Conservation (phyloP, 1,284 basidiomycete species). For the Meripilus lineatus region DNA sequence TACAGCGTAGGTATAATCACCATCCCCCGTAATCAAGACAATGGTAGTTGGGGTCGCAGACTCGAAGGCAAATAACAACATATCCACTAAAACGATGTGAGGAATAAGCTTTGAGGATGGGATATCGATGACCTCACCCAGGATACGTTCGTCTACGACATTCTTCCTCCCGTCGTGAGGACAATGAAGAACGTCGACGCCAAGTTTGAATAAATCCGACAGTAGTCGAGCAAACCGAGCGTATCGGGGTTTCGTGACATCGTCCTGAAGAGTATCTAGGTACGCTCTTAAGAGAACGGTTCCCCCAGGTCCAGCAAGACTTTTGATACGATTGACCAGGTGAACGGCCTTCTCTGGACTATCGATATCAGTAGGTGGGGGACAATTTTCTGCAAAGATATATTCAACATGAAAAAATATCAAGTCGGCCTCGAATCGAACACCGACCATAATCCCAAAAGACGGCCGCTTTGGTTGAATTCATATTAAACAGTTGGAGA, state of each 20-base stretch:
- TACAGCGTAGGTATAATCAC: conserved; percentile 39
- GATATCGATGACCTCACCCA: conserved; percentile 14
- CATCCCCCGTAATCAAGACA: conserved; percentile 50
- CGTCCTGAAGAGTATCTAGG: background rate
- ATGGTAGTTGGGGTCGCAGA: conserved; percentile 45
- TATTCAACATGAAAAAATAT: background rate
- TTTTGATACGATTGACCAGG: too few relatives aligned
- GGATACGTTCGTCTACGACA: conserved; percentile 30
- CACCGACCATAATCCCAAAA: conserved; percentile 2
- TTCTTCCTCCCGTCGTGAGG: conserved; percentile 29
- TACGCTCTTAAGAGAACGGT: background rate
- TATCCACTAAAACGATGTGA: conserved; percentile 40
- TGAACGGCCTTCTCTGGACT: background rate
- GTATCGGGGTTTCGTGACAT: too few relatives aligned
- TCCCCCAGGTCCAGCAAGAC: background rate
- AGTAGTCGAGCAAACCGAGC: too few relatives aligned
- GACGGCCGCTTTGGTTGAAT: background rate
- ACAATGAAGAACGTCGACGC: conserved; percentile 22
- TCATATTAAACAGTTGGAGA: too few relatives aligned
- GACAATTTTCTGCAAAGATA: background rate
- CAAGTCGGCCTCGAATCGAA: background rate
- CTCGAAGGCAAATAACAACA: conserved; percentile 54
- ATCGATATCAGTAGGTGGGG: background rate
- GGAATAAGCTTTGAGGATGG: background rate
- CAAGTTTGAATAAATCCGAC: background rate